These are phyloP conservation scores for Zancudomyces culisetae DNA, from an alignment of 371 early-diverging fungal species.

Conservation along the genomic window DNA sequence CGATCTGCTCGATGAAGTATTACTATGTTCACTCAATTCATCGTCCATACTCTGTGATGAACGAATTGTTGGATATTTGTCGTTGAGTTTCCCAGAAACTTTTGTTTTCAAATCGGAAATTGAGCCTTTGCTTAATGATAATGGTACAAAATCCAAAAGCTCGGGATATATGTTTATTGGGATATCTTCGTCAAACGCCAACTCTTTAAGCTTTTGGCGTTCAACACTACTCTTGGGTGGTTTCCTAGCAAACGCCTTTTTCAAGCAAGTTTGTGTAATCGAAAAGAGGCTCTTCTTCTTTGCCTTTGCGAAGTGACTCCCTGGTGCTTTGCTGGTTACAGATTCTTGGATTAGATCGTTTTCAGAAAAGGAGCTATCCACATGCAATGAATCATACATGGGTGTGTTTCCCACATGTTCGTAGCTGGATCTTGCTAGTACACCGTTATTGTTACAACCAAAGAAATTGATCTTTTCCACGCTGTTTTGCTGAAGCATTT, in stretches of 20 bases:
- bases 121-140: neutral
- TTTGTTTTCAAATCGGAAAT: neutral
- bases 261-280: neutral
- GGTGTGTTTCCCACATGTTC: no score
- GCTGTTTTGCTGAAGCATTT: no score
- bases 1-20: neutral
- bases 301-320: neutral
- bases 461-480: no score
- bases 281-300: neutral
- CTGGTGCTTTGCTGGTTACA: no score
- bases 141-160: neutral
- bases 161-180: neutral
- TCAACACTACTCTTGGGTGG: neutral
- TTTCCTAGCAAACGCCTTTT: neutral
- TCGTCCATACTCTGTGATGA: neutral
- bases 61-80: neutral
- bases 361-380: no score
- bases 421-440: no score
- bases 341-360: no score
- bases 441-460: no score
- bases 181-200: neutral
- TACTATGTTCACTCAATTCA: neutral
- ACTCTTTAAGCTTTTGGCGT: neutral
- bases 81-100: neutral
- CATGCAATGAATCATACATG: no score